Base-by-base conservation (phyloP, 345 rosid species). In the Boechera divaricarpa region DNA sequence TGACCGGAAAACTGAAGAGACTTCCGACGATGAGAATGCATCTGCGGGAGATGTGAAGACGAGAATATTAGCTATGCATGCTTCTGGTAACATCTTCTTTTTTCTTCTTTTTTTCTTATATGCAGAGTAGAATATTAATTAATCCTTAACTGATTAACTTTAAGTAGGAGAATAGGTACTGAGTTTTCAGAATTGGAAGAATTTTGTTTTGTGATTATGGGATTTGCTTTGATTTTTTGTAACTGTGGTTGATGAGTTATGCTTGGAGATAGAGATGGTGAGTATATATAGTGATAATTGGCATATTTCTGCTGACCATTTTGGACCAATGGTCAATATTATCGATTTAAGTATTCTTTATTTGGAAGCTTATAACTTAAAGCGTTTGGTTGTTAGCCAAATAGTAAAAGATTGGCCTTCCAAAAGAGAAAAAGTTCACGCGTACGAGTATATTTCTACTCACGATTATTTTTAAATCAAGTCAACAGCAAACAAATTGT, bases 31-130 rank as follows among this genome's bases (percentile, higher is more conserved):
- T 5, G 80, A 79, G 79, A 82, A 79, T 1, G 79, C 84, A 67
- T 91, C 94, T 0, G 56, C 41, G 0, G 98, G 98, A 44, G 96
- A 75, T 1, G 98, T 85, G 35, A 86, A 82, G 18, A 88, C 84
- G 6, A 91, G 73, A 33, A 93, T 83, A 4, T 68, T 69, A 2
- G 92, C 83, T 35, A 93, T 63, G 52, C 90, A 87, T 45, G 75
- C 88, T 82, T 86, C 89, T 7, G 97, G 96, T 69, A 93, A 75
- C 70, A 57, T 54, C 70, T 5, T 73, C 57, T 38, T 69, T 36
- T 48, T 59, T 4, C 1, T 21, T 1, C 1, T 21, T 1, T 21
- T 21, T 21, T 21, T 21, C 24, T 21, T 21, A 21, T 21, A 21
- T 21, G 24, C 24, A 21, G 24, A 21, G 1, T 1, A 1, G 24